A percentile compares a stretch with the other conserved stretches of the same genome.
phyloP scores from a whole-genome alignment of 306 rosid genomes.

The Aeschynomene evenia region DNA sequence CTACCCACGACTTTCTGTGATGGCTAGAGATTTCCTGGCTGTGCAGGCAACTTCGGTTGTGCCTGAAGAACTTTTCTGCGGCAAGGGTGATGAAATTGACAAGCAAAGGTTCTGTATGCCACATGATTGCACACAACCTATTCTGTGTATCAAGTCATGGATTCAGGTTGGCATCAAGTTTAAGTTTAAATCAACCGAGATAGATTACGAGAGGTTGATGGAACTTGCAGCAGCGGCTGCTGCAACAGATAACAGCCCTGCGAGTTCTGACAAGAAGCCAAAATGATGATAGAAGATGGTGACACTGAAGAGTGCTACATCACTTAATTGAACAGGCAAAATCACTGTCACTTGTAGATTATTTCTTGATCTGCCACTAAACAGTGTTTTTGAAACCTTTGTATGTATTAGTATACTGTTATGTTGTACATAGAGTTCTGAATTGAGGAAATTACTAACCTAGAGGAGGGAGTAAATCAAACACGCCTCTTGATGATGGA shows the following conservation, averaged over 20 bases:
- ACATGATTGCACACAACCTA: constrained; percentile 63
- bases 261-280: constrained; percentile 48
- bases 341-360: constrained; percentile 4
- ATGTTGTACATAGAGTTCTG: constrained; percentile 51
- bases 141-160: constrained; percentile 90
- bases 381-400: constrained; percentile 24
- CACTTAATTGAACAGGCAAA: constrained; percentile 23
- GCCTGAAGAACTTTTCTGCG: constrained; percentile 85
- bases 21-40: constrained; percentile 94
- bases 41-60: constrained; percentile 86
- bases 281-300: constrained; percentile 14
- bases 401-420: constrained; percentile 31
- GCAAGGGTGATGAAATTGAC: constrained; percentile 73
- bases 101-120: constrained; percentile 80
- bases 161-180: constrained; percentile 74
- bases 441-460: constrained; percentile 29
- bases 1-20: constrained; percentile 81
- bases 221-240: constrained; percentile 38
- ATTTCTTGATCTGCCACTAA: constrained; percentile 20
- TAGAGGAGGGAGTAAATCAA: neutral
- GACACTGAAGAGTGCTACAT: constrained; percentile 1
- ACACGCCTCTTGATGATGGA: constrained; percentile 2
- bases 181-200: constrained; percentile 52
- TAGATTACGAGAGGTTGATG: constrained; percentile 53
- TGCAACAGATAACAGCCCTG: constrained; percentile 35